A percentile compares a stretch with the other conserved stretches of the same genome.
phyloP scores from a whole-genome alignment of 179 eudicot species.

The Actinidia arguta region DNA sequence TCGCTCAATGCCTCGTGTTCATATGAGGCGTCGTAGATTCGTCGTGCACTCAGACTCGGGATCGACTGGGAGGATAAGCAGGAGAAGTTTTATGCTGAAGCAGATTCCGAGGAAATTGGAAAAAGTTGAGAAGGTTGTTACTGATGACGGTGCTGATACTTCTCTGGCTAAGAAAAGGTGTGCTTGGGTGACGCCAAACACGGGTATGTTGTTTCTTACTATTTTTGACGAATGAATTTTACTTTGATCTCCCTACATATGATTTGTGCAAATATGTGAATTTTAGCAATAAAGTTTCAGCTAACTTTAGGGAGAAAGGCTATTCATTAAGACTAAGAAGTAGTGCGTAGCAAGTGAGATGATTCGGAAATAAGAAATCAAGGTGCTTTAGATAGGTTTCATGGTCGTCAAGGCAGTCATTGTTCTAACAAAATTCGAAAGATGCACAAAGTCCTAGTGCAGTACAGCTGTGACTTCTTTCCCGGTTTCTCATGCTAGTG shows the following conservation, averaged over 20 bases:
- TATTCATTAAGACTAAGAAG: not conserved
- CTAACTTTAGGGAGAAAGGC: not conserved
- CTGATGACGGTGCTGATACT: constrained; percentile 35
- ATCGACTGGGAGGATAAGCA: constrained; percentile 76
- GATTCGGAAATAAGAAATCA: not conserved
- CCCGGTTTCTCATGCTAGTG: not conserved
- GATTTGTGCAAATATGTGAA: not conserved
- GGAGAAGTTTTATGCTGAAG: constrained; percentile 35
- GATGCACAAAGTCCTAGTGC: not conserved
- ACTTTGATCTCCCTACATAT: not conserved
- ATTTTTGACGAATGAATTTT: not conserved
- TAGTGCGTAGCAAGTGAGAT: not conserved
- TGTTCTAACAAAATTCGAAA: not conserved
- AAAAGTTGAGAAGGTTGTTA: constrained; percentile 41
- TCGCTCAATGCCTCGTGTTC: constrained; percentile 90
- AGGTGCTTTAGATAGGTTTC: not conserved
- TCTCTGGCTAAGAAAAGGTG: constrained; percentile 64
- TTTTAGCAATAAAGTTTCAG: not conserved
- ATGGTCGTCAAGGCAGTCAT: not conserved
- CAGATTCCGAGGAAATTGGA: constrained; percentile 43
- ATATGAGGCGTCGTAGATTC: constrained; percentile 92
- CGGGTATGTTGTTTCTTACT: constrained; percentile 47
- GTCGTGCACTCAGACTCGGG: constrained; percentile 70
- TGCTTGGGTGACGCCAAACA: constrained; percentile 86
- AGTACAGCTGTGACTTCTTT: not conserved